These are phyloP conservation scores for Secale cereale DNA, from an alignment of 176 grass and related monocot genomes.

Conservation along the genomic window DNA sequence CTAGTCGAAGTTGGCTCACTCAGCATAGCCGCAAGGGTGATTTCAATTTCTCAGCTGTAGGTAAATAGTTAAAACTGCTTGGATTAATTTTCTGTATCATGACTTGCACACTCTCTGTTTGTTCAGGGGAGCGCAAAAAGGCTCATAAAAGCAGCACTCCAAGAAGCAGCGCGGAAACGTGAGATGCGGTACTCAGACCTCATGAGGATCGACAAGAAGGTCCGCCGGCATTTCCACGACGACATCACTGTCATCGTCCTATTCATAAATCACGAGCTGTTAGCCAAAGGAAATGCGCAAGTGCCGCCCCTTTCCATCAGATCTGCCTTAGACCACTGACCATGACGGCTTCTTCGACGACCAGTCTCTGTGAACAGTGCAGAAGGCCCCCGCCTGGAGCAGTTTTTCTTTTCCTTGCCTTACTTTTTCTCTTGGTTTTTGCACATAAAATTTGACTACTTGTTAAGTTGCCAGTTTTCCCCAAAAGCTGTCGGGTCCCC, in stretches of 20 bases:
- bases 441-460: constrained; percentile 55
- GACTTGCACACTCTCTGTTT: neutral
- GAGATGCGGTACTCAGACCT: constrained; percentile 98
- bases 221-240: constrained; percentile 94
- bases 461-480: constrained; percentile 33
- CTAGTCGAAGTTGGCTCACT: neutral
- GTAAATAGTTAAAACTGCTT: constrained; percentile 2
- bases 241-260: constrained; percentile 88
- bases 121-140: constrained; percentile 84
- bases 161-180: constrained; percentile 82
- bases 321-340: constrained; percentile 77
- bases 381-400: constrained; percentile 7
- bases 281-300: constrained; percentile 32
- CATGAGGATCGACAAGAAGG: constrained; percentile 95
- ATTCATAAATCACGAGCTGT: constrained; percentile 78
- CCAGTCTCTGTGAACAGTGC: neutral
- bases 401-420: neutral
- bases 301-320: constrained; percentile 68
- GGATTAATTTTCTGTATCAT: constrained; percentile 5
- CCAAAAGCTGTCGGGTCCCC: constrained; percentile 22
- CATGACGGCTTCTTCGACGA: neutral
- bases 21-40: neutral
- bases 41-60: neutral
- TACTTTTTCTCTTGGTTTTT: neutral
- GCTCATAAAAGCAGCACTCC: constrained; percentile 94